Conservation (phyloP, 768 basidiomycete species). For the Tulasnella calospora region DNA sequence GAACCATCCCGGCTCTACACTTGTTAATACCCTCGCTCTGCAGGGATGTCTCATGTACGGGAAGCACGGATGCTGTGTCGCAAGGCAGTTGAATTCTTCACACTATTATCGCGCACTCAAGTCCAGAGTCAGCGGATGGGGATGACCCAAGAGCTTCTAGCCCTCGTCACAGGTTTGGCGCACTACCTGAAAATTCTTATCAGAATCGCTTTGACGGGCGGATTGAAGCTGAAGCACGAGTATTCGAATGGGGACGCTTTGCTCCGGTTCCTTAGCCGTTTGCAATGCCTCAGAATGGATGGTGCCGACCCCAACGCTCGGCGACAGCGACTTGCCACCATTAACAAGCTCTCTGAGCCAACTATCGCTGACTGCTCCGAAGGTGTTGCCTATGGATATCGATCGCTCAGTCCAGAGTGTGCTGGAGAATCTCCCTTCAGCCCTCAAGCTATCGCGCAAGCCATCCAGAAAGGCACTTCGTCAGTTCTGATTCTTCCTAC, state of each 20-base stretch:
- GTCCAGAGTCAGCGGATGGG: slow-evolving; percentile 61
- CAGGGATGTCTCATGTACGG: slow-evolving; percentile 96
- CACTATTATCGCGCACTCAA: slow-evolving; percentile 89
- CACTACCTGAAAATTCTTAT: slow-evolving; percentile 99
- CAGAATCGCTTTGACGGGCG: slow-evolving; percentile 92
- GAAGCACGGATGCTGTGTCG: slow-evolving; percentile 98
- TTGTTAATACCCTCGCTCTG: background rate
- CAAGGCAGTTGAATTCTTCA: slow-evolving; percentile 98
- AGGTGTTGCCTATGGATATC: slow-evolving; percentile 89
- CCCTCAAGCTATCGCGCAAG: slow-evolving; percentile 37
- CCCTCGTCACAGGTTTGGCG: slow-evolving; percentile 95
- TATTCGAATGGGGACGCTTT: slow-evolving; percentile 77
- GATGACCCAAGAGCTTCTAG: slow-evolving; percentile 94
- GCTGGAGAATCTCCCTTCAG: slow-evolving; percentile 81
- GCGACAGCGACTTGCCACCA: slow-evolving; percentile 46
- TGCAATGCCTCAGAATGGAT: slow-evolving; percentile 85
- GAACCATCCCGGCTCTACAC: background rate
- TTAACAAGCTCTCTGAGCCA: slow-evolving; percentile 36
- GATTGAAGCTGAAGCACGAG: slow-evolving; percentile 91
- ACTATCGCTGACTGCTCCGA: slow-evolving; percentile 65
- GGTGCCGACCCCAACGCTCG: slow-evolving; percentile 73
- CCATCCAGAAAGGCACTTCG: slow-evolving; percentile 3
- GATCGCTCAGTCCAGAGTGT: slow-evolving; percentile 83
- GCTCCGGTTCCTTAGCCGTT: slow-evolving; percentile 83
- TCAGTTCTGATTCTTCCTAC: slow-evolving; percentile 36